phyloP scores from a whole-genome alignment of 768 basidiomycete genomes.

The Candolleomyces aberdarensis region DNA sequence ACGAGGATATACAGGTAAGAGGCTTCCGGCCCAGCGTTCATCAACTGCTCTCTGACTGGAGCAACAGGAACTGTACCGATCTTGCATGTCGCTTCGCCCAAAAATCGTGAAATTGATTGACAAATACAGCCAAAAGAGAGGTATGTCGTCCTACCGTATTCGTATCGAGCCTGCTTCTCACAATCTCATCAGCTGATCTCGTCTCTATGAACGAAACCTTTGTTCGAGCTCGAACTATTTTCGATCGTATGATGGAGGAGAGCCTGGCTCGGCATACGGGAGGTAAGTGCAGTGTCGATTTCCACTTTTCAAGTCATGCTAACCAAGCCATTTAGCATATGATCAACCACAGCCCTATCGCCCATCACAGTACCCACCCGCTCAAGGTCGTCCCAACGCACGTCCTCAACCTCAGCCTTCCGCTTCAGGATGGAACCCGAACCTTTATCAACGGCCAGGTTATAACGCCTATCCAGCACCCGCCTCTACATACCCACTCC shows the following conservation, averaged over 20 bases:
- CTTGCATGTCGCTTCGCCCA: slow-evolving; percentile 84
- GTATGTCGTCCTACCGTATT: slow-evolving; percentile 20
- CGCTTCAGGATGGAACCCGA: slow-evolving; percentile 51
- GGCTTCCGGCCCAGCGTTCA: slow-evolving; percentile 5
- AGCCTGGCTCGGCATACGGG: slow-evolving; percentile 73
- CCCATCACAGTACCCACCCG: slow-evolving; percentile 21
- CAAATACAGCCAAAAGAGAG: slow-evolving; percentile 94
- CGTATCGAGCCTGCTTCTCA: slow-evolving; percentile 16
- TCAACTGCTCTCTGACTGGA: background rate
- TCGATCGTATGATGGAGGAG: slow-evolving; percentile 93
- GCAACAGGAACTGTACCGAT: slow-evolving; percentile 80
- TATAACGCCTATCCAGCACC: slow-evolving; percentile 28
- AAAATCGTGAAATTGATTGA: slow-evolving; percentile 97
- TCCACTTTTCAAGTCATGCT: slow-evolving; percentile 7
- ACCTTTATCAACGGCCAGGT: slow-evolving; percentile 40
- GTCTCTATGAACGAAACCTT: slow-evolving; percentile 95
- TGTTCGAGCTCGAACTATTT: slow-evolving; percentile 82
- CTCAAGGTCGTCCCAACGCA: slow-evolving; percentile 26
- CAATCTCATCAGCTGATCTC: slow-evolving; percentile 65
- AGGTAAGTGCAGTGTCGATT: slow-evolving; percentile 33
- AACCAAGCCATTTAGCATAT: slow-evolving; percentile 42
- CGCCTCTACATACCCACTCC: slow-evolving; percentile 7
- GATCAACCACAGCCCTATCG: slow-evolving; percentile 36
- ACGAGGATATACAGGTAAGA: slow-evolving; percentile 81
- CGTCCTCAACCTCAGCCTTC: slow-evolving; percentile 26